phyloP scores from a whole-genome alignment of 306 rosid species.

The Begonia loranthoides region DNA sequence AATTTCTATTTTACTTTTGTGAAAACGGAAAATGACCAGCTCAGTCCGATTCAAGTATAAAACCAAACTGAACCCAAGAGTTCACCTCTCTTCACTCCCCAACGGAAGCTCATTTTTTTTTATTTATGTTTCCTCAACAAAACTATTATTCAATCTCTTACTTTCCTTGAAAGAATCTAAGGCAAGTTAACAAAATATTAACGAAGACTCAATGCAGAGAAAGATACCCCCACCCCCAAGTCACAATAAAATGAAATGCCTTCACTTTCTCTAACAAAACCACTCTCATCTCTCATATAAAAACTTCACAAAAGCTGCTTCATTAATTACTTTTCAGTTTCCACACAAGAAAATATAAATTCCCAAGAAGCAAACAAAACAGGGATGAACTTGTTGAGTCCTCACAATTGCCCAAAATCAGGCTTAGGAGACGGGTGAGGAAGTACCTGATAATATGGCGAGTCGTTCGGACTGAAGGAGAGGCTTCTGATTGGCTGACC shows the following conservation, averaged over 20 bases:
- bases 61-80: background rate
- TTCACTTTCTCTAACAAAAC: background rate
- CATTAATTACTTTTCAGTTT: too few species aligned
- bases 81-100: background rate
- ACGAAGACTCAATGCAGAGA: background rate
- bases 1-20: background rate
- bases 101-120: too few species aligned
- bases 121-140: too few species aligned
- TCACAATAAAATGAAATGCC: background rate
- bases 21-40: background rate
- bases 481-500: conserved; percentile 49
- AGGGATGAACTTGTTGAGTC: background rate
- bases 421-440: conserved; percentile 41
- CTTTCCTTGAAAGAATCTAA: background rate
- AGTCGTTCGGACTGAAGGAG: conserved; percentile 36
- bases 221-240: background rate
- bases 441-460: conserved; percentile 26
- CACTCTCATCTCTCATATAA: background rate
- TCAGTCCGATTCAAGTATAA: background rate
- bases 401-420: background rate
- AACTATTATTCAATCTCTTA: too few species aligned
- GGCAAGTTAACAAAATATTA: too few species aligned
- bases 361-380: background rate
- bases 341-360: too few species aligned
- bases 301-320: too few species aligned